Conservation (phyloP, 371 early-diverging fungal genomes). For the Mucor sp. region DNA sequence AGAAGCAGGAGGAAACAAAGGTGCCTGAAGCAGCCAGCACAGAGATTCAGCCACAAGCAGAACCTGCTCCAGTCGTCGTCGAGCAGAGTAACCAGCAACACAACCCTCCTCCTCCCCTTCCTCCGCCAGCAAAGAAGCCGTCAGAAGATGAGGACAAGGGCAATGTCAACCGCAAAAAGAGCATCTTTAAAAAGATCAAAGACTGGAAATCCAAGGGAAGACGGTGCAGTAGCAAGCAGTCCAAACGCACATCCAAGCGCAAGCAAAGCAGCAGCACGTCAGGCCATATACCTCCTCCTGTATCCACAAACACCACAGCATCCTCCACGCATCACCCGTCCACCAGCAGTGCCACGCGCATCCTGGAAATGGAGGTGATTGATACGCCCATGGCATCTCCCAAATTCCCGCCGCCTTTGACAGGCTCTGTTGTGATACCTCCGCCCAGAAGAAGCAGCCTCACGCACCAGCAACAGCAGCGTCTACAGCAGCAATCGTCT, state of each 20-base stretch:
- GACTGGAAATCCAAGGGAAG: conserved; percentile 24
- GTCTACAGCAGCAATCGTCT: conserved; percentile 4
- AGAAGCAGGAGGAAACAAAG: not conserved
- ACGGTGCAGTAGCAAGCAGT: conserved; percentile 1
- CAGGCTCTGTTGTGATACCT: not conserved
- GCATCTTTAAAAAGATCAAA: conserved; percentile 21
- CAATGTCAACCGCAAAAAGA: conserved; percentile 12
- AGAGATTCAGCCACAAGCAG: not conserved
- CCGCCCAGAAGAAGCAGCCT: conserved; percentile 4
- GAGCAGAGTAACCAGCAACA: not conserved
- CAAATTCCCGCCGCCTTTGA: conserved; percentile 14
- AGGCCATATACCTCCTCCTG: not conserved
- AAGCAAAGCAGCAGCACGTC: not conserved
- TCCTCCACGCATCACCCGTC: not conserved
- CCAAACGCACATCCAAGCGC: conserved; percentile 2
- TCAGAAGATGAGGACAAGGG: conserved; percentile 1
- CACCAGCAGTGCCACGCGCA: not conserved
- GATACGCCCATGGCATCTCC: conserved; percentile 45
- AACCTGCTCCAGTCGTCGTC: not conserved
- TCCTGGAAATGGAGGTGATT: conserved; percentile 44
- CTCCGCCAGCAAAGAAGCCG: not conserved
- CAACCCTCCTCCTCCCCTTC: not conserved
- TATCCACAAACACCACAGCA: not conserved
- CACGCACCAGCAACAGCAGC: not conserved
- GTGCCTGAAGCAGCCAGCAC: not conserved